These are phyloP conservation scores for Pleurotus giganteus DNA, from an alignment of 768 basidiomycete genomes.

Conservation along the genomic window DNA sequence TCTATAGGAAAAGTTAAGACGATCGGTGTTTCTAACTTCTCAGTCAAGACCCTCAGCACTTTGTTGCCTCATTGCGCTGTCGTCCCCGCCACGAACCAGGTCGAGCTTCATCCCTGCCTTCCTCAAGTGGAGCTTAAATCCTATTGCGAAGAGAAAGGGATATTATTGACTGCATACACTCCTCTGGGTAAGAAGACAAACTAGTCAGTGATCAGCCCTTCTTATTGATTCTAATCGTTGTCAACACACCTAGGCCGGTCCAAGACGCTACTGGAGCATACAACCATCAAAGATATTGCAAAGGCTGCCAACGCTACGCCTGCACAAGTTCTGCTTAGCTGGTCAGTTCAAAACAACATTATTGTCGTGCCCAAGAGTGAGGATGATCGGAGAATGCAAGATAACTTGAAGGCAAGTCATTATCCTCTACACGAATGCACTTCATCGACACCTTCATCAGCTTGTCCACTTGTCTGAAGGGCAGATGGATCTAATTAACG, in stretches of 20 bases:
- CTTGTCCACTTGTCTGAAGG: neutral
- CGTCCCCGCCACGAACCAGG: slow-evolving; percentile 55
- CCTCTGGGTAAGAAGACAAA: slow-evolving; percentile 31
- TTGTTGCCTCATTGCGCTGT: slow-evolving; percentile 44
- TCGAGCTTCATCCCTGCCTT: slow-evolving; percentile 55
- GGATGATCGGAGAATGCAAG: slow-evolving; percentile 39
- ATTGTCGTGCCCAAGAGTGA: slow-evolving; percentile 64
- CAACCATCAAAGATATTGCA: neutral
- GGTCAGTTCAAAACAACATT: slow-evolving; percentile 64
- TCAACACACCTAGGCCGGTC: neutral
- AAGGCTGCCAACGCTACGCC: neutral
- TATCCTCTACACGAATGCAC: slow-evolving; percentile 8
- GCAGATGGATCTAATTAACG: neutral
- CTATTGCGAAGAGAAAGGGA: slow-evolving; percentile 48
- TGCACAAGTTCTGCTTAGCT: slow-evolving; percentile 48
- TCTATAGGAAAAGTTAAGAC: slow-evolving; percentile 38
- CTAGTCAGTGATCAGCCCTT: neutral
- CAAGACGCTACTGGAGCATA: neutral
- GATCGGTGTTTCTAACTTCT: slow-evolving; percentile 62
- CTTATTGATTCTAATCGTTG: neutral
- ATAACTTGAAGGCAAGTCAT: slow-evolving; percentile 40
- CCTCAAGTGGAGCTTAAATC: slow-evolving; percentile 47
- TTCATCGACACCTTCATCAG: neutral
- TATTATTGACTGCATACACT: slow-evolving; percentile 49
- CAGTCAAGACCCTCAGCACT: slow-evolving; percentile 37